A percentile compares a stretch with the other conserved stretches of the same genome.
phyloP scores from a whole-genome alignment of 768 basidiomycete species.

The Paxillus ammoniavirescens region DNA sequence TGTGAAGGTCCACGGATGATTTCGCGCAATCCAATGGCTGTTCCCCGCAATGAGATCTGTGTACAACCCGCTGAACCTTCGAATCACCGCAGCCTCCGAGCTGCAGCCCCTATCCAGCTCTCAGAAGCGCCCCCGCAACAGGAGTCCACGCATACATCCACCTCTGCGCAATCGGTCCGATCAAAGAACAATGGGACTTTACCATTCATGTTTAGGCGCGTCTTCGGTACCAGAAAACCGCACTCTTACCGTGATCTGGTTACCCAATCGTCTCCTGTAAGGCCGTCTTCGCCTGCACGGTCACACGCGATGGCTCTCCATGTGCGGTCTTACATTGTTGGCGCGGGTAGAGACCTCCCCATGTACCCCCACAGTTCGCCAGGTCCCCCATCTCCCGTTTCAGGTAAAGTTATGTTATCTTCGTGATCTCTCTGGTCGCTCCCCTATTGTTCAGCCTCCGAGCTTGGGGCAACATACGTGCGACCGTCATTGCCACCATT shows the following conservation, averaged over 20 bases:
- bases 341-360: not conserved
- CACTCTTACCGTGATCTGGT: not conserved
- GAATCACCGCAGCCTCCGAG: not conserved
- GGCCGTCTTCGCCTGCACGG: not conserved
- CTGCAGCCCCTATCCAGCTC: not conserved
- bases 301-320: not conserved
- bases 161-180: not conserved
- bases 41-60: not conserved
- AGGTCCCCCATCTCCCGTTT: not conserved
- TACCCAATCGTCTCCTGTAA: slow-evolving; percentile 7
- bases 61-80: not conserved
- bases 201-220: not conserved
- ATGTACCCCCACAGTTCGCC: slow-evolving; percentile 10
- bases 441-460: slow-evolving; percentile 1
- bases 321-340: not conserved
- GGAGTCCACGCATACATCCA: slow-evolving; percentile 16
- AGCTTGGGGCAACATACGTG: slow-evolving; percentile 4
- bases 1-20: too few relatives aligned
- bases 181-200: not conserved
- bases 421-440: not conserved
- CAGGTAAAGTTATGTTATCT: slow-evolving; percentile 14
- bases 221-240: not conserved
- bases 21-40: not conserved
- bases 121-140: not conserved
- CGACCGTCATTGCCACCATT: not conserved